Evolutionary conservation across 148 eudicot genomes (phyloP).

Genomic region (Cornus kousa): DNA sequence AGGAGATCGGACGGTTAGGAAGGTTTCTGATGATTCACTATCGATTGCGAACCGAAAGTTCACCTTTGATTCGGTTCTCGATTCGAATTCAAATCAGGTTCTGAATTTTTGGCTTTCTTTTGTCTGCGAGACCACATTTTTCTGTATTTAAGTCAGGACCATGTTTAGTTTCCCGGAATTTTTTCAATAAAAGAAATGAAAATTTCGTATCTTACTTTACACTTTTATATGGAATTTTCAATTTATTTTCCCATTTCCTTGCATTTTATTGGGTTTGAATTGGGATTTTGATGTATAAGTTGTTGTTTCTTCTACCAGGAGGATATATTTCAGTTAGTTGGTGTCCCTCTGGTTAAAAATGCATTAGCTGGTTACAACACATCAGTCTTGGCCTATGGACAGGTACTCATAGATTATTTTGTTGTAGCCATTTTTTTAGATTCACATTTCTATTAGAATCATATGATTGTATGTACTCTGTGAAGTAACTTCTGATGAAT

Average conservation of each 20-base stretch:
- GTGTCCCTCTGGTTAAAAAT: conserved; percentile 77
- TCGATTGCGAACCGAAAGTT: conserved; percentile 55
- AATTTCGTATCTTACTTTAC: background rate
- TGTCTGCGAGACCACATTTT: background rate
- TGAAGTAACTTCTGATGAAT: conserved; percentile 8
- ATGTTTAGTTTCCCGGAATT: background rate
- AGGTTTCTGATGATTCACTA: conserved; percentile 54
- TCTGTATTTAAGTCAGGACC: background rate
- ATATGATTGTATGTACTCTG: background rate
- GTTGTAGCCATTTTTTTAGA: background rate
- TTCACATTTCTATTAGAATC: background rate
- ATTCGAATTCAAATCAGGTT: conserved; percentile 77
- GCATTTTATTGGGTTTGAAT: background rate
- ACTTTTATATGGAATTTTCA: background rate
- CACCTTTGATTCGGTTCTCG: conserved; percentile 69
- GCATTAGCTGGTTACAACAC: conserved; percentile 92
- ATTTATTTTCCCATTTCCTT: background rate
- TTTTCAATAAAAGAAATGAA: background rate
- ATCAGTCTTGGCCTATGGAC: conserved; percentile 86
- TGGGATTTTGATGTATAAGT: background rate
- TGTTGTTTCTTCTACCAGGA: conserved; percentile 51
- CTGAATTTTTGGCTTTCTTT: background rate
- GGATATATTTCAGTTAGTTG: conserved; percentile 72
- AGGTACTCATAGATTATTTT: conserved; percentile 38
- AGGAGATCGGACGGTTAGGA: conserved; percentile 54